A percentile compares a stretch with the other conserved stretches of the same genome.
Evolutionary conservation across 1,284 basidiomycete species (phyloP).

Genomic region (Chondrostereum purpureum): DNA sequence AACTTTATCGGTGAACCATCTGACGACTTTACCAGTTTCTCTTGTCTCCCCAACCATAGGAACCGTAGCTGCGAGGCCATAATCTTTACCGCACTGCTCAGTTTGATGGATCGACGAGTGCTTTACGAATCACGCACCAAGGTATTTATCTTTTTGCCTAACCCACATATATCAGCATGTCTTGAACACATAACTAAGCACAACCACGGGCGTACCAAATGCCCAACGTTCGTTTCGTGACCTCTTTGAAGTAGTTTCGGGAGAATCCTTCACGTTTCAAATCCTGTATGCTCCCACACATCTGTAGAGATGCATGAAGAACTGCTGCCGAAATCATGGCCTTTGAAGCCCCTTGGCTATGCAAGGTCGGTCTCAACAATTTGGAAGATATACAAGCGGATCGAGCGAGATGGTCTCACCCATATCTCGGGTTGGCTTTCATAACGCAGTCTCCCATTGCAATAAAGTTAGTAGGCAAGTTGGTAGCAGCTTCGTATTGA

Average conservation of each 20-base stretch:
- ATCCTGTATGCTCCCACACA: too few species aligned
- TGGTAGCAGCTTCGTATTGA: not conserved
- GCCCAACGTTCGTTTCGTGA: not conserved
- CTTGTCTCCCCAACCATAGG: slow-evolving; percentile 12
- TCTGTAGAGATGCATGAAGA: not conserved
- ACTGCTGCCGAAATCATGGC: too few species aligned
- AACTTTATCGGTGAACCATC: not conserved
- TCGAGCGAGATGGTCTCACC: not conserved
- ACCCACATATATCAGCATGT: not conserved
- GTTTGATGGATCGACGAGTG: not conserved
- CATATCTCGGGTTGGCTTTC: not conserved
- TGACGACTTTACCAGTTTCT: slow-evolving; percentile 1
- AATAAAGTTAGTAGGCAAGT: not conserved
- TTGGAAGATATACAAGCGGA: not conserved
- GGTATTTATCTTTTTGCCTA: slow-evolving; percentile 10
- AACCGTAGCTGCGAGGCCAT: slow-evolving; percentile 6
- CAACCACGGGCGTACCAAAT: slow-evolving; percentile 8
- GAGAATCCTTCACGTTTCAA: too few species aligned
- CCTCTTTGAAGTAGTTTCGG: not conserved
- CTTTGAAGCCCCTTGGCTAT: too few species aligned
- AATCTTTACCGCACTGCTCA: slow-evolving; percentile 5
- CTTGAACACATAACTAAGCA: not conserved
- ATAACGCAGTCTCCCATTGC: not conserved
- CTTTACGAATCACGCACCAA: slow-evolving; percentile 3
- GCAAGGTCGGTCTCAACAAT: too few species aligned